A percentile compares a stretch with the other conserved stretches of the same genome.
Conservation (phyloP, 345 rosid genomes). For the Populus davidiana region DNA sequence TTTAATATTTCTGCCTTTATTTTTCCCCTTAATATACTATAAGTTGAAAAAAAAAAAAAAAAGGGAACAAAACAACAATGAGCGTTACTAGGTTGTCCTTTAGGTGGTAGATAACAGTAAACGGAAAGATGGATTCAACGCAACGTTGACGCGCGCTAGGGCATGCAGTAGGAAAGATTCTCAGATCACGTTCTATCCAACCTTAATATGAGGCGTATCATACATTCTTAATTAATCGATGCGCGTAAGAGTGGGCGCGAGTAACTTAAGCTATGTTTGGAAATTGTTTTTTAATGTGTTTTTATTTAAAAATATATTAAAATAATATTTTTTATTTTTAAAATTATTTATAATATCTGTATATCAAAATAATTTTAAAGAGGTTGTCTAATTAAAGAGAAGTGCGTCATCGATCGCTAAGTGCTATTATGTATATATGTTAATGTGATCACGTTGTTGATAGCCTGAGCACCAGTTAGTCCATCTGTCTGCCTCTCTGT, state of each 20-base stretch:
- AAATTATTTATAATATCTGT: too few species aligned
- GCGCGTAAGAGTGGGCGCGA: not conserved
- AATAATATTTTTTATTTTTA: too few species aligned
- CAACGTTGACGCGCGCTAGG: not conserved
- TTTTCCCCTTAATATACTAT: too few species aligned
- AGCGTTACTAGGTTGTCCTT: not conserved
- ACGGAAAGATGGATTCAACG: not conserved
- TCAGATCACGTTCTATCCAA: not conserved
- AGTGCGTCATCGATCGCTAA: too few species aligned
- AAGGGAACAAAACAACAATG: too few species aligned
- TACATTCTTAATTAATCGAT: not conserved
- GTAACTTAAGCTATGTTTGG: not conserved
- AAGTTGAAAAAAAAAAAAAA: not conserved
- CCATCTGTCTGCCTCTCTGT: slow-evolving; percentile 67
- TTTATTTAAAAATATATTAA: too few species aligned
- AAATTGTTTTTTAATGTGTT: too few species aligned
- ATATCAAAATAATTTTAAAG: too few species aligned
- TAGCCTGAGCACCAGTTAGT: slow-evolving; percentile 16
- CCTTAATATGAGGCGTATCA: not conserved
- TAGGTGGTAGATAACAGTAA: not conserved
- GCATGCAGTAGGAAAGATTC: not conserved
- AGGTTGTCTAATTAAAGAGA: not conserved
- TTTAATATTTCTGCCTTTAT: not conserved
- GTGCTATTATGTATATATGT: too few species aligned
- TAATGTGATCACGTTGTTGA: slow-evolving; percentile 43